Base-by-base conservation (phyloP, 139 green algal genomes). In the Prasinococcaceae sp. region DNA sequence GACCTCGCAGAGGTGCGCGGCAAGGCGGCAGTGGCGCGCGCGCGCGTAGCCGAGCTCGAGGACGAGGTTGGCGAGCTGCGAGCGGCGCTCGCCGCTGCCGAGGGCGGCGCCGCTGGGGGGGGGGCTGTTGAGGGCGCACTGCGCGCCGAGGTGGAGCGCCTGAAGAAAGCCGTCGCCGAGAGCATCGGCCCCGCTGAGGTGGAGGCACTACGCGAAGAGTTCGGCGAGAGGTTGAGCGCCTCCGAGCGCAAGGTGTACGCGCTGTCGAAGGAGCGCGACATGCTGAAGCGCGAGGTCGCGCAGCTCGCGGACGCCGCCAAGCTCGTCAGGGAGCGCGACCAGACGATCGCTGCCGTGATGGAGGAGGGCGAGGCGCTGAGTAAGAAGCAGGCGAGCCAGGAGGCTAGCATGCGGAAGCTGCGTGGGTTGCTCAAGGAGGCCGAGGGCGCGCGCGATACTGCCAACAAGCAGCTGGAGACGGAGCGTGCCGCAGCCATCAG, bases 241-340 rank as follows among this genome's bases (percentile, higher is more conserved):
- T 54, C 61, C 6, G 61, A 69, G 27, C 35, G 61, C 12, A 69
- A 69, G 61, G 61, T 73, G 33, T 88, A 89, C 50, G 78, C 85
- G 0, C 65, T 95, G 35, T 90, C 75, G 32, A 93, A 93, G 72
- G 87, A 96, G 73, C 70, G 87, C 5, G 84, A 95, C 56, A 77
- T 80, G 22, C 66, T 95, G 47, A 75, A 73, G 38, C 79, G 79
- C 3, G 76, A 79, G 50, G 63, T 62, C 36, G 81, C 84, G 32
- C 76, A 84, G 57, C 67, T 78, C 23, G 53, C 45, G n/a, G 69
- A 76, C 40, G 71, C 75, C 5, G 55, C 69, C 20, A 63, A 73
- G 20, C 55, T 89, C 3, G 55, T 95, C n/a, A 78, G 80, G 53
- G 79, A 94, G 63, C 94, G 93, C 74, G 86, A 95, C 49, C 77